These are phyloP conservation scores for Falciphora oryzae DNA, from an alignment of 2,329 filamentous ascomycete genomes.

Conservation along the genomic window DNA sequence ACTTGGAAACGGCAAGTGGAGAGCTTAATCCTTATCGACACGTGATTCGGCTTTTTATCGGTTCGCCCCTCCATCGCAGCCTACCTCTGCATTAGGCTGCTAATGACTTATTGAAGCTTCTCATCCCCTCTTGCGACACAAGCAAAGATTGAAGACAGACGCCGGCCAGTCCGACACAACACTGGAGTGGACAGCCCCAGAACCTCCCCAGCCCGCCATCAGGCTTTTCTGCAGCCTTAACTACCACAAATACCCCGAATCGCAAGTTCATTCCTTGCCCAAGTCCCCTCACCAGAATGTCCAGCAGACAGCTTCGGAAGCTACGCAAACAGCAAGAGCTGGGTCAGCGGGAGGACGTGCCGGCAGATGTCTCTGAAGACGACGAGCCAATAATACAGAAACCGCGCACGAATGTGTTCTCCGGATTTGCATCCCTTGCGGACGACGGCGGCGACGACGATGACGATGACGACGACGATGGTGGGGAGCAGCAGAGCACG, in stretches of 20 bases:
- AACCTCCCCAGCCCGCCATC: not conserved
- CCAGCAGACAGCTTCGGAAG: slow-evolving; percentile 46
- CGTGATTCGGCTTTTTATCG: not conserved
- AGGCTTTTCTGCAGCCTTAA: no score
- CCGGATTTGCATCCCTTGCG: slow-evolving; percentile 43
- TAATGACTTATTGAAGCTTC: not conserved
- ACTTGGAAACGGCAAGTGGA: not conserved
- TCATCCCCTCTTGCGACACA: not conserved
- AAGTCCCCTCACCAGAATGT: slow-evolving; percentile 31
- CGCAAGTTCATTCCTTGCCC: not conserved
- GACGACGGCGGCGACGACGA: slow-evolving; percentile 36
- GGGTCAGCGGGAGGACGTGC: slow-evolving; percentile 27
- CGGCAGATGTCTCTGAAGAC: slow-evolving; percentile 21
- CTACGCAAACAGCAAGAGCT: slow-evolving; percentile 45
- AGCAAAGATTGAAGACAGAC: not conserved
- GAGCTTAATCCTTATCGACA: not conserved
- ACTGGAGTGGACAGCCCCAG: not conserved
- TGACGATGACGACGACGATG: slow-evolving; percentile 29
- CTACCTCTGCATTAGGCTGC: not conserved
- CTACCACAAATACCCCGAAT: no score
- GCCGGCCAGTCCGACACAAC: not conserved
- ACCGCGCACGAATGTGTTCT: slow-evolving; percentile 41
- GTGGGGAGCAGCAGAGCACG: slow-evolving; percentile 15
- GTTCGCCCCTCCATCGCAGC: not conserved
- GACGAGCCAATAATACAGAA: slow-evolving; percentile 28